A percentile compares a stretch with the other conserved stretches of the same genome.
These are phyloP conservation scores for Coffea canephora DNA, from an alignment of 257 asterid genomes.

Conservation along the genomic window DNA sequence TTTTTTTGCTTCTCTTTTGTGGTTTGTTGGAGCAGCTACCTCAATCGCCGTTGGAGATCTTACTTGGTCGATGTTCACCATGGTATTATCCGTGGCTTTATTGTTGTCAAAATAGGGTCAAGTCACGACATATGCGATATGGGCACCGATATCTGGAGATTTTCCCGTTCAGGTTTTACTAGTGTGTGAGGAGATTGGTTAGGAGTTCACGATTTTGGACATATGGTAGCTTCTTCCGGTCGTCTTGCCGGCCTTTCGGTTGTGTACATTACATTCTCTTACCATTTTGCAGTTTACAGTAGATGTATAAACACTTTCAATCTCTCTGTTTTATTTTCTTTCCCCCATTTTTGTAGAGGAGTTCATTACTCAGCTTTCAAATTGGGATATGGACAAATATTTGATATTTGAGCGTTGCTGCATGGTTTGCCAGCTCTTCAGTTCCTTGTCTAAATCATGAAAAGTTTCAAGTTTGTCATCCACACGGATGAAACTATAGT, in stretches of 20 bases:
- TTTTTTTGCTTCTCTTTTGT: background rate
- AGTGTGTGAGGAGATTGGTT: background rate
- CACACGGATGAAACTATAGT: too few relatives aligned
- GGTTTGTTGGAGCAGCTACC: constrained; percentile 21
- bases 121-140: constrained; percentile 2
- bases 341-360: too few relatives aligned
- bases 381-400: background rate
- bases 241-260: background rate
- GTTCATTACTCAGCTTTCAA: too few relatives aligned
- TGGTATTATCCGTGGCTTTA: constrained; percentile 31
- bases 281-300: background rate
- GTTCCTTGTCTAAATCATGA: too few relatives aligned
- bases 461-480: too few relatives aligned
- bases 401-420: background rate
- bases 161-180: background rate
- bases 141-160: background rate
- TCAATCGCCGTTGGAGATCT: constrained; percentile 25
- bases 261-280: background rate
- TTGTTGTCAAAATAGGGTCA: constrained; percentile 16
- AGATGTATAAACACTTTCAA: too few relatives aligned
- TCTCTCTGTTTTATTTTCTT: too few relatives aligned
- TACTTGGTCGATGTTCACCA: constrained; percentile 35
- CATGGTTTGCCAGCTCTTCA: background rate
- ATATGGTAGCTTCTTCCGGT: background rate
- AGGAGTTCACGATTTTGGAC: background rate